These are phyloP conservation scores for Paecilomyces formosus DNA, from an alignment of 2,329 filamentous ascomycete species.

Conservation along the genomic window DNA sequence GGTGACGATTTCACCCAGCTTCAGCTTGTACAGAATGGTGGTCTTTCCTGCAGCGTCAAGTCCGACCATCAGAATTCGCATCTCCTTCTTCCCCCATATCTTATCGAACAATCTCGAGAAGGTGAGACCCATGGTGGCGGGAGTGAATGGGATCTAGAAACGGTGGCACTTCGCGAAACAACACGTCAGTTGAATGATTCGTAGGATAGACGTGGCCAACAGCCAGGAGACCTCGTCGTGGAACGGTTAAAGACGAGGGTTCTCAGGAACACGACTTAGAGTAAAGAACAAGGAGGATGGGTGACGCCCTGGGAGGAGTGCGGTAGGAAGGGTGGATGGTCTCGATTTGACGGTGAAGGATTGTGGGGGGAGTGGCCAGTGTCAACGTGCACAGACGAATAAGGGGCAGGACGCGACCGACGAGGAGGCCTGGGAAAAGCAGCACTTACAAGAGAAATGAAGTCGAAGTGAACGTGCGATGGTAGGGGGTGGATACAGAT, in stretches of 20 bases:
- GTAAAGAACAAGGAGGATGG: neutral
- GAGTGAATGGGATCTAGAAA: constrained; percentile 18
- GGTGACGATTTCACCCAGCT: constrained; percentile 96
- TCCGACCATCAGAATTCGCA: constrained; percentile 99
- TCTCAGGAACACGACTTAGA: neutral
- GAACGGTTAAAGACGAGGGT: neutral
- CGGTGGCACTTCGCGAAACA: constrained; percentile 5
- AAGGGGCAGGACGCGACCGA: constrained; percentile 1
- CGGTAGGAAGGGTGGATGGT: neutral
- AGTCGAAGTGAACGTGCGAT: constrained; percentile 8
- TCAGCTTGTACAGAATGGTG: constrained; percentile 99
- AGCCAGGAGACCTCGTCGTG: neutral
- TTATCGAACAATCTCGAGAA: constrained; percentile 95
- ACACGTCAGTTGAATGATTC: constrained; percentile 12
- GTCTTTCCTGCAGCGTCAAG: constrained; percentile 99
- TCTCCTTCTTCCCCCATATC: constrained; percentile 99
- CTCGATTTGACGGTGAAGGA: constrained; percentile 1
- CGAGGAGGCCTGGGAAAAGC: neutral
- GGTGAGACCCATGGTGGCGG: constrained; percentile 83
- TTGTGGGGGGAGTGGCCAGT: neutral
- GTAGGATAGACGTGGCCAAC: neutral
- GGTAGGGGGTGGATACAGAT: constrained; percentile 7
- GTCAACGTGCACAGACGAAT: constrained; percentile 2
- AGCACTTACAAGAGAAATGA: constrained; percentile 7
- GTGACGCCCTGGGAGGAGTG: neutral